Evolutionary conservation across 148 eudicot genomes (phyloP).

Genomic region (Selenicereus undatus): DNA sequence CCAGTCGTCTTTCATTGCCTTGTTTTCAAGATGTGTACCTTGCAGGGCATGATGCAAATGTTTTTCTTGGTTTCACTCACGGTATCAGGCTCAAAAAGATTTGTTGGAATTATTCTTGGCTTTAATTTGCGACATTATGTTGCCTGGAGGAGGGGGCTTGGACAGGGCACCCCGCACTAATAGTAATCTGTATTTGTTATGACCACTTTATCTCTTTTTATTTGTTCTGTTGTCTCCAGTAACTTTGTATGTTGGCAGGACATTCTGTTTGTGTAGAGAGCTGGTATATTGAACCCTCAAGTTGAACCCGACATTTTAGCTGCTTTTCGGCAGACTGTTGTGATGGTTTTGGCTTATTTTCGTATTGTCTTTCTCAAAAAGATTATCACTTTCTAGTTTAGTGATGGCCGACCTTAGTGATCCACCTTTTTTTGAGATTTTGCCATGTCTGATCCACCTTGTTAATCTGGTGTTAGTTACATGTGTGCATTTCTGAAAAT

Average conservation of each 20-base stretch:
- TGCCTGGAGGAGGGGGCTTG: background rate
- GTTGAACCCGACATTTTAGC: background rate
- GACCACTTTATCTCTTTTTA: background rate
- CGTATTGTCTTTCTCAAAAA: background rate
- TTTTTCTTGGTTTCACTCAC: no score
- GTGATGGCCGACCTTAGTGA: background rate
- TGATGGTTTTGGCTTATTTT: no score
- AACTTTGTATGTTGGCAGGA: background rate
- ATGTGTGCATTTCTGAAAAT: background rate
- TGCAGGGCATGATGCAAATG: background rate
- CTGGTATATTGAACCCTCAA: background rate
- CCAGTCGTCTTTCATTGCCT: background rate
- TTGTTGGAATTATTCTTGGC: background rate
- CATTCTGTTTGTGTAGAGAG: background rate
- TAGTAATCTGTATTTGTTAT: background rate
- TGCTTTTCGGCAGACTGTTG: no score
- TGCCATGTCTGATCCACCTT: background rate
- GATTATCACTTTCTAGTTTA: background rate
- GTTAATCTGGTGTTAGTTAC: background rate
- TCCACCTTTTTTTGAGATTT: background rate
- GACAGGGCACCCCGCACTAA: background rate
- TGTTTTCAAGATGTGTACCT: background rate
- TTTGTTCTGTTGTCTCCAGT: background rate
- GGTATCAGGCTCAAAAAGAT: background rate
- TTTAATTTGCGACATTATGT: background rate